Conservation (phyloP, 2,329 filamentous ascomycete species). For the Bipolaris bicolor region DNA sequence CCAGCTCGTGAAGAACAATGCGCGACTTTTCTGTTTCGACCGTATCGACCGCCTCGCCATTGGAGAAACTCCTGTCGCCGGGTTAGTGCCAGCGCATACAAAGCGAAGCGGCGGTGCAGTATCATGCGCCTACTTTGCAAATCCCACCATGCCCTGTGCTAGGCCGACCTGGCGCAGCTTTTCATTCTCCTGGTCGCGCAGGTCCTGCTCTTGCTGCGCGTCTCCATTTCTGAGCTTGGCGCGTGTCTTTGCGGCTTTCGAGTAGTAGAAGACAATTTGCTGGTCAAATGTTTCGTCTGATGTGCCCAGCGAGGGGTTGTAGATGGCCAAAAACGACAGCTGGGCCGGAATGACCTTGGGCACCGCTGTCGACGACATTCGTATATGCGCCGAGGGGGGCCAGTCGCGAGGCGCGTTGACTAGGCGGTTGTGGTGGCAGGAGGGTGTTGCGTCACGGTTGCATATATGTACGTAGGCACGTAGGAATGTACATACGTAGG, state of each 20-base stretch:
- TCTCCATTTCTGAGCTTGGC: conserved; percentile 37
- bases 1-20: conserved; percentile 84
- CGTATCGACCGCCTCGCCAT: conserved; percentile 75
- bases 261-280: conserved; percentile 94
- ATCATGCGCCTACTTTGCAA: conserved; percentile 63
- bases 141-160: conserved; percentile 94
- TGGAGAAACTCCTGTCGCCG: conserved; percentile 73
- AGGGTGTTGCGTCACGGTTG: conserved; percentile 12
- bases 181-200: conserved; percentile 76
- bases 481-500: conserved; percentile 3
- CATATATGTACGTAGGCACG: conserved; percentile 1
- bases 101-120: background rate
- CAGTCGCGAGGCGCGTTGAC: conserved; percentile 11
- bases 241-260: conserved; percentile 50
- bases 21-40: conserved; percentile 91
- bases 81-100: conserved; percentile 12
- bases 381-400: conserved; percentile 6
- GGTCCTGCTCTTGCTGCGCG: conserved; percentile 44
- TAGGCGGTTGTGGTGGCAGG: background rate
- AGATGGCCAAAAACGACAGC: conserved; percentile 90
- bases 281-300: conserved; percentile 75
- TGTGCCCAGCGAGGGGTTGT: conserved; percentile 81
- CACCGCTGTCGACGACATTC: conserved; percentile 35
- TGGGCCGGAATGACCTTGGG: conserved; percentile 72
- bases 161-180: conserved; percentile 90